These are phyloP conservation scores for Penicillium silybi DNA, from an alignment of 495 filamentous ascomycete species.

Conservation along the genomic window DNA sequence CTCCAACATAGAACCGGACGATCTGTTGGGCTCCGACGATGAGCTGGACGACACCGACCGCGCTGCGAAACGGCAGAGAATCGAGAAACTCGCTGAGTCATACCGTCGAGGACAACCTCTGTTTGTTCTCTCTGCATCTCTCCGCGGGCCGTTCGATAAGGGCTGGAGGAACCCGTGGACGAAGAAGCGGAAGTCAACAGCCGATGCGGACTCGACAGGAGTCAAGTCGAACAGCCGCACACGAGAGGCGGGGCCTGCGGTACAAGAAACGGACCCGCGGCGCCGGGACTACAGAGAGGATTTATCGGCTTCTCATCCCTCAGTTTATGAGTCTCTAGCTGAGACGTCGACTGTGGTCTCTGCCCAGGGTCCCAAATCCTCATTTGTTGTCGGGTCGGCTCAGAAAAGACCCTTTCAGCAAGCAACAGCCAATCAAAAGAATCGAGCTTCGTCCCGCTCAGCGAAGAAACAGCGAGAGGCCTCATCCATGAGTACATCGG, in stretches of 20 bases:
- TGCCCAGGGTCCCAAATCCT: neutral
- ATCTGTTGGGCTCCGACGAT: constrained; percentile 54
- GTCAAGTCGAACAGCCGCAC: neutral
- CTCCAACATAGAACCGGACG: constrained; percentile 35
- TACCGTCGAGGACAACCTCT: constrained; percentile 57
- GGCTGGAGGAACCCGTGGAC: constrained; percentile 67
- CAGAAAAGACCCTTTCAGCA: neutral
- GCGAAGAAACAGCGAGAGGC: constrained; percentile 3
- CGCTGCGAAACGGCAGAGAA: constrained; percentile 50
- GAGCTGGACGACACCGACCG: constrained; percentile 47
- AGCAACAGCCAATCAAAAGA: neutral
- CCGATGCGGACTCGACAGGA: neutral
- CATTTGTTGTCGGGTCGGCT: neutral
- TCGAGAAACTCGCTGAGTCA: constrained; percentile 54
- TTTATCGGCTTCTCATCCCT: neutral
- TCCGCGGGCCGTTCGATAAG: constrained; percentile 60
- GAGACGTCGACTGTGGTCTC: neutral
- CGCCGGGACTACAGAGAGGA: constrained; percentile 3
- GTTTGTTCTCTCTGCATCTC: constrained; percentile 57
- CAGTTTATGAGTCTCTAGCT: neutral
- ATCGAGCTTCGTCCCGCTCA: neutral
- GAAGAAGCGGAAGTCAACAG: constrained; percentile 22
- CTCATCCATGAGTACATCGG: neutral
- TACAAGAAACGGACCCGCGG: constrained; percentile 19
- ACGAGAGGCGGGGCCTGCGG: neutral